phyloP scores from a whole-genome alignment of 2,329 filamentous ascomycete species.

The Cladobotryum mycophilum region DNA sequence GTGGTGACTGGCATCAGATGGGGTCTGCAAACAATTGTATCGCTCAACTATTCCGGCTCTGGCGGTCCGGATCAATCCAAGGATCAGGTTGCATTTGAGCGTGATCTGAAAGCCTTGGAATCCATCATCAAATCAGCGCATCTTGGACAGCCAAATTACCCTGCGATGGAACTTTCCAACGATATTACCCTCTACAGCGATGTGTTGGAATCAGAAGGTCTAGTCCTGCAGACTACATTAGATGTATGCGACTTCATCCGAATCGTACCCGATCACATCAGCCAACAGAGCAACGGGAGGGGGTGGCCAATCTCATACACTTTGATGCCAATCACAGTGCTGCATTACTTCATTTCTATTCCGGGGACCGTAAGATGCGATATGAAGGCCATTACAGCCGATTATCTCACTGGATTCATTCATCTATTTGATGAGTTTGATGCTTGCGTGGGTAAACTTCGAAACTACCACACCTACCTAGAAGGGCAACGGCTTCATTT shows the following conservation, averaged over 20 bases:
- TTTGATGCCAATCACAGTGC: constrained; percentile 2
- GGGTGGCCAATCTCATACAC: constrained; percentile 12
- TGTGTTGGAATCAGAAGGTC: neutral
- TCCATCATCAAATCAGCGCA: neutral
- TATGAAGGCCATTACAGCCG: neutral
- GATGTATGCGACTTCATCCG: constrained; percentile 3
- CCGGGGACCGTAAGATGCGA: rapidly evolving
- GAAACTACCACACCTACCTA: constrained; percentile 6
- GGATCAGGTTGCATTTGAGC: neutral
- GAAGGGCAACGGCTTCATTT: constrained; percentile 3
- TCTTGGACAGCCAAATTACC: neutral
- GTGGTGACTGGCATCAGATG: constrained; percentile 13
- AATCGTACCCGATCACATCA: neutral
- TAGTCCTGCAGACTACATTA: neutral
- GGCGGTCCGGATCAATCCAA: neutral
- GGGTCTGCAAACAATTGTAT: constrained; percentile 12
- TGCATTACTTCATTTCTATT: neutral
- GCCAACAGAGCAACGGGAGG: neutral
- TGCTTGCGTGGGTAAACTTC: neutral
- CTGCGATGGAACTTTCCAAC: constrained; percentile 4
- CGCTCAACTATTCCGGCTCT: neutral
- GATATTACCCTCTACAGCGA: constrained; percentile 14
- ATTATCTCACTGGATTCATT: constrained; percentile 3
- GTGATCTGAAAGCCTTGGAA: constrained; percentile 4
- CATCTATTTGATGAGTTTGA: constrained; percentile 9